Conservation (phyloP, 148 eudicot species). For the Vaccinium darrowii region DNA sequence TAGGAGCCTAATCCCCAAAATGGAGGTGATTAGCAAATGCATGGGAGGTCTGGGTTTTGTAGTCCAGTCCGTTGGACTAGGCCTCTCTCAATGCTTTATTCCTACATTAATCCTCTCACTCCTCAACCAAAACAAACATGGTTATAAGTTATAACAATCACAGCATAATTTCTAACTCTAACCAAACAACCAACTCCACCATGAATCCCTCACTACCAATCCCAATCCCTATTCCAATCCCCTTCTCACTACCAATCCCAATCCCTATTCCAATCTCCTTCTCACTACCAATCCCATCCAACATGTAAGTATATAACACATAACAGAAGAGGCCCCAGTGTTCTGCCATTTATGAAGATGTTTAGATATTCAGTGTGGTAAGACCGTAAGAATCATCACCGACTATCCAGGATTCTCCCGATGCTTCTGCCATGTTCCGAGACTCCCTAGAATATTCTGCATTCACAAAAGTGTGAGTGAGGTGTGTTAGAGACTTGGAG, state of each 20-base stretch:
- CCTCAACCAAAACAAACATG: not conserved
- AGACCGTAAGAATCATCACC: too few species aligned
- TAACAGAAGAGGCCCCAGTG: not conserved
- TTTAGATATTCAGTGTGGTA: not conserved
- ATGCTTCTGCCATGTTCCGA: too few species aligned
- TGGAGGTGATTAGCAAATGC: not conserved
- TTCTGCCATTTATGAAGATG: not conserved
- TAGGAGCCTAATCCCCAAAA: not conserved
- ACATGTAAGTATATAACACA: not conserved
- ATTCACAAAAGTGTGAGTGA: too few species aligned
- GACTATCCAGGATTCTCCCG: too few species aligned
- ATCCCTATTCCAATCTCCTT: not conserved
- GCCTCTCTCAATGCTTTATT: not conserved
- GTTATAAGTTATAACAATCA: not conserved
- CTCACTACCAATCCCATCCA: not conserved
- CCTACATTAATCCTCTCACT: not conserved
- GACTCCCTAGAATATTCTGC: too few species aligned
- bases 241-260: not conserved
- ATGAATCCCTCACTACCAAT: not conserved
- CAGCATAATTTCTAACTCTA: not conserved
- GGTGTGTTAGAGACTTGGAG: too few species aligned
- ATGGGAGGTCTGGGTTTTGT: not conserved
- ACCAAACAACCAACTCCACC: not conserved
- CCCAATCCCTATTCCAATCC: not conserved
- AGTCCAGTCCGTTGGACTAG: not conserved